A percentile compares a stretch with the other conserved stretches of the same genome.
phyloP scores from a whole-genome alignment of 495 filamentous ascomycete species.

The Aspergillus olivimuriae region DNA sequence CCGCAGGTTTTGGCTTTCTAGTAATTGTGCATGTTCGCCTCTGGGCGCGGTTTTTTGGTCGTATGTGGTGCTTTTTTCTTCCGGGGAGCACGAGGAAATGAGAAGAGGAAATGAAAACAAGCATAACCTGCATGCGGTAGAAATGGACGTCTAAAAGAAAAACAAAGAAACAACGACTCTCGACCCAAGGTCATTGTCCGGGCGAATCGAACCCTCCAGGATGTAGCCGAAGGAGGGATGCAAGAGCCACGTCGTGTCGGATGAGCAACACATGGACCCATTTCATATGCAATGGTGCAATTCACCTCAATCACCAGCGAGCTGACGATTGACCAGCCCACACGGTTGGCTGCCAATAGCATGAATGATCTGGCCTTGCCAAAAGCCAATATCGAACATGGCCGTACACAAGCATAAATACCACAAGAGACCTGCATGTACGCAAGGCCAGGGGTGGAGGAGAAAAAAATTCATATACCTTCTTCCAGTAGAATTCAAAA shows the following conservation, averaged over 20 bases:
- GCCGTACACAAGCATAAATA: slow-evolving; percentile 16
- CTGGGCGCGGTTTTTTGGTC: too few species aligned
- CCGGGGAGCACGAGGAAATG: background rate
- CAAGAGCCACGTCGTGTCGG: slow-evolving; percentile 2
- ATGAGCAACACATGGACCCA: slow-evolving; percentile 5
- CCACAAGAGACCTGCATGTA: slow-evolving; percentile 11
- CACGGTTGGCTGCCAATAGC: slow-evolving; percentile 22
- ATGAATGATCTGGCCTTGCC: slow-evolving; percentile 21
- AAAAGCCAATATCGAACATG: slow-evolving; percentile 30
- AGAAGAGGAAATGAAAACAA: background rate
- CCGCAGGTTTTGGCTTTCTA: too few species aligned
- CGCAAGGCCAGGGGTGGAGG: slow-evolving; percentile 2
- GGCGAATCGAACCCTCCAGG: background rate
- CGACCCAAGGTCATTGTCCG: background rate
- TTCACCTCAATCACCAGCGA: slow-evolving; percentile 22
- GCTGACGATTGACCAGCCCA: slow-evolving; percentile 17
- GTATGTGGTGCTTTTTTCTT: too few species aligned
- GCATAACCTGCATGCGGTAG: slow-evolving; percentile 3
- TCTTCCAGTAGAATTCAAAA: slow-evolving; percentile 22
- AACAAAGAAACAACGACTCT: background rate
- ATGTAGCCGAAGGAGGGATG: too few species aligned
- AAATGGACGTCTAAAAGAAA: background rate
- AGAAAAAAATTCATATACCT: slow-evolving; percentile 17
- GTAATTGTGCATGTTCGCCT: too few species aligned
- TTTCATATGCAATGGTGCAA: slow-evolving; percentile 19